Evolutionary conservation across 352 stramenopile genomes (phyloP).

Genomic region (Hyaloperonospora brassicae): DNA sequence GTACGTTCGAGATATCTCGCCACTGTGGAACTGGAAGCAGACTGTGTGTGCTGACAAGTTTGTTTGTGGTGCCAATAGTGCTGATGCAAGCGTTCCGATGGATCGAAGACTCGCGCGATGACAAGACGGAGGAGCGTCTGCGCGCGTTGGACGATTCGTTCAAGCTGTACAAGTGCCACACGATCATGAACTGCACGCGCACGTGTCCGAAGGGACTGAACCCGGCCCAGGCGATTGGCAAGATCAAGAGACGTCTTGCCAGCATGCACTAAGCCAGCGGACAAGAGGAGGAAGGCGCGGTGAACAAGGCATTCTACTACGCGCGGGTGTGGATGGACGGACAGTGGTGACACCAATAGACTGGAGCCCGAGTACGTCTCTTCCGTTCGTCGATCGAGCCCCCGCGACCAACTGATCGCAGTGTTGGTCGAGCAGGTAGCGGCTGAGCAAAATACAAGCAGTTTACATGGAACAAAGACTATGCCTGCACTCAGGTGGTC

Average conservation of each 20-base stretch:
- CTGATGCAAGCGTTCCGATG: slow-evolving; percentile 95
- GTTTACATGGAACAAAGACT: no score
- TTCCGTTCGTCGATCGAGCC: slow-evolving; percentile 2
- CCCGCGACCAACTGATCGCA: slow-evolving; percentile 20
- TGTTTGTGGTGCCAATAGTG: slow-evolving; percentile 34
- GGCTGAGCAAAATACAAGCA: slow-evolving; percentile 27
- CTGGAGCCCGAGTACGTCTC: no score
- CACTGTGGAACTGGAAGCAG: background rate
- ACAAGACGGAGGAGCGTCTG: slow-evolving; percentile 93
- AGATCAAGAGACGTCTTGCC: slow-evolving; percentile 96
- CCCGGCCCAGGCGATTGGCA: slow-evolving; percentile 95
- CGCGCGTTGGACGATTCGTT: slow-evolving; percentile 96
- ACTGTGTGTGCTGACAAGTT: background rate
- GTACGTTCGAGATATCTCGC: slow-evolving; percentile 23
- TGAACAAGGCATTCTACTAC: background rate
- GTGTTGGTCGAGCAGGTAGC: slow-evolving; percentile 12
- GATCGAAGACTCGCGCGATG: slow-evolving; percentile 98
- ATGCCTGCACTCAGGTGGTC: no score
- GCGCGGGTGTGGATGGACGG: slow-evolving; percentile 8
- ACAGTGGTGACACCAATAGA: slow-evolving; percentile 10
- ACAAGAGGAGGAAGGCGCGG: background rate
- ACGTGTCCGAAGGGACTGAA: slow-evolving; percentile 99
- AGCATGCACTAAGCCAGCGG: slow-evolving; percentile 49
- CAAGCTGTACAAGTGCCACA: slow-evolving; percentile 99
- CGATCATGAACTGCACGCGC: slow-evolving; percentile 99